Evolutionary conservation across 2,329 filamentous ascomycete genomes (phyloP).

Genomic region (Rosellinia necatrix): DNA sequence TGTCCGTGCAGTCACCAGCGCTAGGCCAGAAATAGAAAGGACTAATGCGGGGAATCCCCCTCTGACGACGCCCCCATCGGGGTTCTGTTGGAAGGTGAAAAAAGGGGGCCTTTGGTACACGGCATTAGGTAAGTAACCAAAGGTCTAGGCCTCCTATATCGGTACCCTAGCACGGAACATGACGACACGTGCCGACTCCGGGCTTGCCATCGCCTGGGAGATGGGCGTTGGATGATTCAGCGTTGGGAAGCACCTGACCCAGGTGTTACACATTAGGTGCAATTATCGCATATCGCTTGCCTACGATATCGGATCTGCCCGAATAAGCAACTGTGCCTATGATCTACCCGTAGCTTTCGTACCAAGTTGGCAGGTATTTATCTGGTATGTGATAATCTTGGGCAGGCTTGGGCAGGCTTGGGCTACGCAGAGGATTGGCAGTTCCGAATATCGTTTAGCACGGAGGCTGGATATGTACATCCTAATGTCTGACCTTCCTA

Average conservation of each 20-base stretch:
- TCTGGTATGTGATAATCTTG: no score
- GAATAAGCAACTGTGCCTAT: background rate
- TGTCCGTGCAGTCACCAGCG: background rate
- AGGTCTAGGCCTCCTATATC: constrained; percentile 18
- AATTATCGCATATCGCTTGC: background rate
- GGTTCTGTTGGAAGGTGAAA: constrained; percentile 1
- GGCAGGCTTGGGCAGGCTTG: no score
- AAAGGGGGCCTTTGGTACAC: constrained; percentile 2
- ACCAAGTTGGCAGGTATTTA: background rate
- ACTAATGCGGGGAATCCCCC: constrained; percentile 21
- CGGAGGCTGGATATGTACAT: no score
- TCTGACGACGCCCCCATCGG: constrained; percentile 7
- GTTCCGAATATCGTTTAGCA: no score
- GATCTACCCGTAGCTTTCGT: background rate
- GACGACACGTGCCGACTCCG: constrained; percentile 14
- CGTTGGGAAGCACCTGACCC: constrained; percentile 13
- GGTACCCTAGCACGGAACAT: no score
- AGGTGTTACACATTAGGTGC: background rate
- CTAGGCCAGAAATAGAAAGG: constrained; percentile 15
- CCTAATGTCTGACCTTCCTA: no score
- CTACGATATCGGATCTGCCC: background rate
- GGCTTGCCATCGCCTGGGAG: background rate
- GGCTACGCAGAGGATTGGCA: no score
- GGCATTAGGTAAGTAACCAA: constrained; percentile 7
- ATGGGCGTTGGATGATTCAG: constrained; percentile 8